Evolutionary conservation across 2,329 filamentous ascomycete species (phyloP), one percentile per base, ranked within the genome.

Genomic region (Calonectria hongkongensis): DNA sequence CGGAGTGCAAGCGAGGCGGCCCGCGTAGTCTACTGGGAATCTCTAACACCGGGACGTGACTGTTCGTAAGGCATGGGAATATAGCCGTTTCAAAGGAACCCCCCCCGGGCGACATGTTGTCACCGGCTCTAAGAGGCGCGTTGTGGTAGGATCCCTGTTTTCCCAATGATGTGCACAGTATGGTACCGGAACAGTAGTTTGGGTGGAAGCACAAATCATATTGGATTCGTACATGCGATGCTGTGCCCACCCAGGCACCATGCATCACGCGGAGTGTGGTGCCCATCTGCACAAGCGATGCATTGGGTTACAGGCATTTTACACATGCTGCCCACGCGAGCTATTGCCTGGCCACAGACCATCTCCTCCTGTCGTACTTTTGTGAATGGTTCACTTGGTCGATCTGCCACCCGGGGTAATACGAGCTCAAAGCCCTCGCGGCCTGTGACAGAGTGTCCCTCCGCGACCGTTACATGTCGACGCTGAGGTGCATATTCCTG

Each of bases 371-470:
- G 54, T 66, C 50, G 48, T 50, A 68, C 48, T 65, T 58, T 58
- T 63, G 51, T 74, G 74, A 72, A 77, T 76, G 71, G 63, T 69
- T 66, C 45, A 50, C 45, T 62, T 74, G 76, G 68, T 74, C 76
- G 75, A 76, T 73, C 77, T 78, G 67, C 72, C 68, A 77, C 70
- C 78, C 75, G 73, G 71, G 74, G 75, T 79, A 73, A 73, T 76
- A 79, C 76, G 66, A 72, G 62, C 58, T 65, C 39, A 51, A 50
- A 18, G 68, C 68, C 69, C 70, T 73, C 66, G 62, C 68, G 72
- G 70, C 71, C 73, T 74, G 73, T 70, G 71, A 71, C 69, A 73
- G 62, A 50, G 68, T 64, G 54, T 73, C 70, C 75, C 60, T 69
- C 72, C 51, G 65, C 64, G 64, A 75, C 78, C 67, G 76, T 74